A percentile compares a stretch with the other conserved stretches of the same genome.
phyloP scores from a whole-genome alignment of 768 basidiomycete genomes.

The Butyriboletus loyo region DNA sequence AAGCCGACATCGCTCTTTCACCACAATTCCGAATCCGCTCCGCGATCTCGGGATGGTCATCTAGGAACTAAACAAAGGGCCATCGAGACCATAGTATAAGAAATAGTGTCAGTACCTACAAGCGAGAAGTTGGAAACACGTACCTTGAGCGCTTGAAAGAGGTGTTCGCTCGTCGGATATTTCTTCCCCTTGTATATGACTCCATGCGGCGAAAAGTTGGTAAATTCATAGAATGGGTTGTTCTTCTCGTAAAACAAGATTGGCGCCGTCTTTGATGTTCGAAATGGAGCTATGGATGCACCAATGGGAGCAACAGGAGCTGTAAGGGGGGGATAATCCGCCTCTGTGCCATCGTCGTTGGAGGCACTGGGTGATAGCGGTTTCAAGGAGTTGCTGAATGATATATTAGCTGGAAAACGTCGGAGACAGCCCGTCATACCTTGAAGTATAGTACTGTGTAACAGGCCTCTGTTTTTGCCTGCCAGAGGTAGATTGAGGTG shows the following conservation, averaged over 20 bases:
- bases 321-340: conserved; percentile 32
- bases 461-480: conserved; percentile 19
- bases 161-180: conserved; percentile 75
- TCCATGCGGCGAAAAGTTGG: conserved; percentile 68
- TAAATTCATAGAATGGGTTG: conserved; percentile 66
- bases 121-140: neutral
- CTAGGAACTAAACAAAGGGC: conserved; percentile 47
- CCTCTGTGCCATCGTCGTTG: conserved; percentile 8
- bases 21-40: conserved; percentile 68
- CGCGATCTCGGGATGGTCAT: conserved; percentile 56
- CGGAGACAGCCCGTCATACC: conserved; percentile 7
- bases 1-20: conserved; percentile 58
- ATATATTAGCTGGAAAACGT: neutral
- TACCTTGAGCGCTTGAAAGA: conserved; percentile 75
- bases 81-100: neutral
- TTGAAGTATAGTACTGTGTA: conserved; percentile 25
- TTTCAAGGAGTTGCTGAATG: conserved; percentile 14
- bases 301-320: conserved; percentile 29
- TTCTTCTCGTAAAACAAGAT: conserved; percentile 65
- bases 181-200: conserved; percentile 58
- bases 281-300: conserved; percentile 30
- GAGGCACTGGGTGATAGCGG: conserved; percentile 5
- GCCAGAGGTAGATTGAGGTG: conserved; percentile 20
- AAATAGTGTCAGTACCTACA: neutral
- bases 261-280: conserved; percentile 28